Evolutionary conservation across 148 eudicot species (phyloP).

Genomic region (Limonium bicolor): DNA sequence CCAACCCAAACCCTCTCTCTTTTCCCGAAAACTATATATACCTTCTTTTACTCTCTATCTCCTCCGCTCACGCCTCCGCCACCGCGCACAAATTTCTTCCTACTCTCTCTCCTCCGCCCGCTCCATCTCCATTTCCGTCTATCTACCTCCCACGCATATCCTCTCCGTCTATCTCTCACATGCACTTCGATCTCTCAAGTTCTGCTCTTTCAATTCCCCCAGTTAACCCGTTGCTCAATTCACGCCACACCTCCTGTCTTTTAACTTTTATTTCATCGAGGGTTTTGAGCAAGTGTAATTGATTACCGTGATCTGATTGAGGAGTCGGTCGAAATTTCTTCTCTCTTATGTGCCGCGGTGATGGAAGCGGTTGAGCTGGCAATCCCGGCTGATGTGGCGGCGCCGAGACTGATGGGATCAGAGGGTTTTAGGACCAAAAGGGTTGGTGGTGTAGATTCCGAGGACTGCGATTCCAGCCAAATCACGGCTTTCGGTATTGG

Average conservation of each 20-base stretch:
- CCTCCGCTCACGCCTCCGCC: constrained; percentile 21
- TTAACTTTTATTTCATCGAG: too few species aligned
- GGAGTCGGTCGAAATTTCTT: background rate
- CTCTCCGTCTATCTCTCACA: constrained; percentile 4
- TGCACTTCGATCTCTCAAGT: background rate
- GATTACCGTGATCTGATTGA: background rate
- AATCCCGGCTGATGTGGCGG: constrained; percentile 16
- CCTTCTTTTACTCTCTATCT: constrained; percentile 12
- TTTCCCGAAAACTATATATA: constrained; percentile 95
- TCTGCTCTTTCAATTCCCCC: background rate
- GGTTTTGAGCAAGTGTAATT: constrained; percentile 2
- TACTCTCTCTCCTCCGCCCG: constrained; percentile 12
- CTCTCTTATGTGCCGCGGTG: background rate
- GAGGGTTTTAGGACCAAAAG: constrained; percentile 24
- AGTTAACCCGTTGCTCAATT: too few species aligned
- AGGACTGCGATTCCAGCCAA: constrained; percentile 14
- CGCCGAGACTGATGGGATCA: constrained; percentile 44
- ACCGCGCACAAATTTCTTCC: constrained; percentile 4
- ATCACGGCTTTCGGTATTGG: constrained; percentile 13
- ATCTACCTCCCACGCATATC: constrained; percentile 4
- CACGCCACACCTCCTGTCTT: background rate
- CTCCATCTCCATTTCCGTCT: background rate
- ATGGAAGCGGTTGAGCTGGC: constrained; percentile 34
- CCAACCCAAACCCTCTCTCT: constrained; percentile 12
- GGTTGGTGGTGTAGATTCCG: constrained; percentile 20